phyloP scores from a whole-genome alignment of 2,329 filamentous ascomycete genomes.

The Penicillium sp. region DNA sequence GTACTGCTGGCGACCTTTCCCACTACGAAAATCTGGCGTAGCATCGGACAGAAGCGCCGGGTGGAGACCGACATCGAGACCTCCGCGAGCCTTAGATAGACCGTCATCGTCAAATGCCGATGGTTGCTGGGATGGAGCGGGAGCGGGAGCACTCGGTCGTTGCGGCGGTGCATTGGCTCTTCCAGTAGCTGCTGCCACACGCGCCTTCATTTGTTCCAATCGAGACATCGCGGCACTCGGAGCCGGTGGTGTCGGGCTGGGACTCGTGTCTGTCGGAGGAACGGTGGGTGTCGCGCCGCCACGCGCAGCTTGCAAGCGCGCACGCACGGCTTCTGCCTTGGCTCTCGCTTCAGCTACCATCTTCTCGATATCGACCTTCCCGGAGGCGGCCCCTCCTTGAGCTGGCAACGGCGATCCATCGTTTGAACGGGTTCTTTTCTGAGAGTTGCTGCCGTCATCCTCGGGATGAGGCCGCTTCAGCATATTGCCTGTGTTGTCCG shows the following conservation, averaged over 20 bases:
- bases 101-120: constrained; percentile 49
- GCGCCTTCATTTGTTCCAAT: constrained; percentile 73
- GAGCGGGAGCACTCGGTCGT: constrained; percentile 42
- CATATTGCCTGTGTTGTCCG: constrained; percentile 40
- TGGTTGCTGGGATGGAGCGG: constrained; percentile 36
- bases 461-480: constrained; percentile 49
- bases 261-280: constrained; percentile 32
- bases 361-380: constrained; percentile 45
- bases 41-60: constrained; percentile 62
- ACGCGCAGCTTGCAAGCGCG: constrained; percentile 41
- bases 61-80: constrained; percentile 70
- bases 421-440: constrained; percentile 49
- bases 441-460: constrained; percentile 42
- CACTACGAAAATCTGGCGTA: constrained; percentile 42
- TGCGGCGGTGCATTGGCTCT: constrained; percentile 44
- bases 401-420: constrained; percentile 47
- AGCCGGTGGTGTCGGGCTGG: constrained; percentile 33
- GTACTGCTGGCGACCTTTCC: constrained; percentile 43
- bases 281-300: constrained; percentile 28
- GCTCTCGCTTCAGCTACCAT: constrained; percentile 47
- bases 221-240: constrained; percentile 52
- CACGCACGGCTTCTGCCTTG: constrained; percentile 48
- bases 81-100: constrained; percentile 55
- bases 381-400: constrained; percentile 31
- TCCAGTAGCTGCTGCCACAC: constrained; percentile 69